phyloP scores from a whole-genome alignment of 2,329 filamentous ascomycete species.

The Nothophaeocryptopus gaeumannii region DNA sequence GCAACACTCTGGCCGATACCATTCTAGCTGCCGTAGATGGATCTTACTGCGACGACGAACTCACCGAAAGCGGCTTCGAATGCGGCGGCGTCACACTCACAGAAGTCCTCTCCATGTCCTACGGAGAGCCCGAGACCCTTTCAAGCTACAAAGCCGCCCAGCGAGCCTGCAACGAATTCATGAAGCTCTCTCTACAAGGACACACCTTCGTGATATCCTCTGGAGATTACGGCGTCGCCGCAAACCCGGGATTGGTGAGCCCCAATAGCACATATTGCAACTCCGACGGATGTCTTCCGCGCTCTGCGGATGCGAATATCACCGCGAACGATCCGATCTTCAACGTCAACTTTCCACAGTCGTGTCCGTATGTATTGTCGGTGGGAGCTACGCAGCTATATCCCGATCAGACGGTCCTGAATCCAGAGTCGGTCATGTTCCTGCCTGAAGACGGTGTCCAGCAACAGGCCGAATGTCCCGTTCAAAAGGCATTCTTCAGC shows the following conservation, averaged over 20 bases:
- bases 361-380: slow-evolving; percentile 51
- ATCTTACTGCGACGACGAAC: slow-evolving; percentile 32
- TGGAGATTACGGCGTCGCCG: slow-evolving; percentile 40
- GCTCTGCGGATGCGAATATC: background rate
- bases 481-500: slow-evolving; percentile 5
- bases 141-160: slow-evolving; percentile 47
- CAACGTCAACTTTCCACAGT: slow-evolving; percentile 47
- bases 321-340: slow-evolving; percentile 34
- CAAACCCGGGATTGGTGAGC: slow-evolving; percentile 26
- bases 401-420: slow-evolving; percentile 19
- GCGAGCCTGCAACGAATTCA: slow-evolving; percentile 53
- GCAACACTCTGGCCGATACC: slow-evolving; percentile 42
- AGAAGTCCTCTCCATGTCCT: slow-evolving; percentile 35
- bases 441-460: slow-evolving; percentile 4
- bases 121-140: slow-evolving; percentile 49
- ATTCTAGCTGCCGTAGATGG: slow-evolving; percentile 47
- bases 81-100: slow-evolving; percentile 31
- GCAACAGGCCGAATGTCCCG: background rate
- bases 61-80: background rate
- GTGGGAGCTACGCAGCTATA: slow-evolving; percentile 49
- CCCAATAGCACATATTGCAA: slow-evolving; percentile 39
- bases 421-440: slow-evolving; percentile 26
- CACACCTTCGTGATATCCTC: slow-evolving; percentile 51
- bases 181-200: slow-evolving; percentile 56
- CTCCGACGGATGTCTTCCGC: slow-evolving; percentile 3